Evolutionary conservation across 208 protist genomes (phyloP).

Genomic region (Trypanosoma platydactyli): DNA sequence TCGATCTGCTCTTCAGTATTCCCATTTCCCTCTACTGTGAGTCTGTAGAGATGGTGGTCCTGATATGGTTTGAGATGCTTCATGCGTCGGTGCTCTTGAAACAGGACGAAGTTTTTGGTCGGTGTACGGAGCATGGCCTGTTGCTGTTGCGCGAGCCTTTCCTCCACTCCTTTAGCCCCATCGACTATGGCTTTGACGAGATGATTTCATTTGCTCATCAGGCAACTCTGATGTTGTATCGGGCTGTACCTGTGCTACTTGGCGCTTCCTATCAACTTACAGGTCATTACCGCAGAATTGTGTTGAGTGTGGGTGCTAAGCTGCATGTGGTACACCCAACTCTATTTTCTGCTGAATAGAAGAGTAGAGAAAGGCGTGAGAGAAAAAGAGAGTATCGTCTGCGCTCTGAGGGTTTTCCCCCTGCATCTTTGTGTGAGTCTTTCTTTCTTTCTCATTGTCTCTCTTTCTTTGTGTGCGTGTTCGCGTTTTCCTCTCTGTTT

Average conservation of each 20-base stretch:
- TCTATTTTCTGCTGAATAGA: conserved; percentile 20
- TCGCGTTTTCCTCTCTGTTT: no score
- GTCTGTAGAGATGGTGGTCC: conserved; percentile 33
- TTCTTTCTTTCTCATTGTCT: conserved; percentile 23
- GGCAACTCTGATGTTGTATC: conserved; percentile 46
- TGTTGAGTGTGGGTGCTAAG: conserved; percentile 44
- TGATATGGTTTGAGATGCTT: conserved; percentile 34
- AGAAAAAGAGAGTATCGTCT: no score
- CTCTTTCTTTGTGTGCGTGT: background rate
- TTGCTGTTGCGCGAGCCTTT: conserved; percentile 48
- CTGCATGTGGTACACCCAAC: conserved; percentile 71
- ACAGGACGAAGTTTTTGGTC: conserved; percentile 30
- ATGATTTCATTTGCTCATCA: conserved; percentile 66
- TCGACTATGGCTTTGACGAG: conserved; percentile 49
- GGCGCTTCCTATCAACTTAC: conserved; percentile 29
- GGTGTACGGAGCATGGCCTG: conserved; percentile 36
- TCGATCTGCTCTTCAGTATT: conserved; percentile 22
- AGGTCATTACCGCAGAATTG: conserved; percentile 42
- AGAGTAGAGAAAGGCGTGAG: no score
- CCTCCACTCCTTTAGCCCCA: conserved; percentile 55
- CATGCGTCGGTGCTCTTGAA: conserved; percentile 18
- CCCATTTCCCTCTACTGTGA: conserved; percentile 24
- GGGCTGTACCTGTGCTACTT: conserved; percentile 49
- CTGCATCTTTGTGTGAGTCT: conserved; percentile 25
- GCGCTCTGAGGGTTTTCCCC: no score